Base-by-base conservation (phyloP, 2,329 filamentous ascomycete genomes). In the Epichloe scottii region DNA sequence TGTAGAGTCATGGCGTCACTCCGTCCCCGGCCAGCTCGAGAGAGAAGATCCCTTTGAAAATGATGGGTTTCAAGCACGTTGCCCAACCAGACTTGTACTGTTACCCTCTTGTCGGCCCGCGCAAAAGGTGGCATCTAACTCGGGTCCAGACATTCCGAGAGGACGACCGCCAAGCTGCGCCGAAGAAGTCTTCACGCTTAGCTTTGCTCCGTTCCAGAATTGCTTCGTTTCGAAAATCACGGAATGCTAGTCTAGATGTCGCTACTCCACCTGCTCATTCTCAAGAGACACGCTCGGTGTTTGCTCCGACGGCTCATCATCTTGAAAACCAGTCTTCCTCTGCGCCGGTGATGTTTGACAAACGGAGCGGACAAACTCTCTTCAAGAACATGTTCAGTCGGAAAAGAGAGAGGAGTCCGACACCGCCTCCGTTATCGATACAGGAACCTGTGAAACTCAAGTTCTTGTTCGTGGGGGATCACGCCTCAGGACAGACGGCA, bases 401-500 rank as follows among this genome's bases (percentile, higher is more conserved):
- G 21, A 57, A 62, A 33, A 64, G 60, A 49, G 50, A 48, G 37
- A 54, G 54, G n/a, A 57, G 55, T 14, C 52, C 49, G 2, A 46
- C 53, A 21, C 52, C 53, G 34, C 53, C 48, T 19, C 23, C 43
- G 19, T 23, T n/a, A 3, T 23, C 43, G 5, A 6, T 23, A 1
- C 35, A 15, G 12, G 33, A 26, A 33, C 44, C 47, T 4, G 48
- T 65, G 10, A 56, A 58, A 11, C 51, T 69, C 26, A 66, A 64
- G 39, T 67, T 68, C 51, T 52, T 70, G 51, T 69, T 68, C 52
- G 64, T 70, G 1, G 68, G 68, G 0, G 59, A 60, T 17, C 57
- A 57, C 2, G 50, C 46, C 0, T 57, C 59, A 2, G 68, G 68
- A 2, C 68, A 70, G 57, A 70, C 68, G 1, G 67, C 66, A 11